These are phyloP conservation scores for Sporopachydermia lactativora DNA, from an alignment of 805 yeast genomes.

Conservation along the genomic window DNA sequence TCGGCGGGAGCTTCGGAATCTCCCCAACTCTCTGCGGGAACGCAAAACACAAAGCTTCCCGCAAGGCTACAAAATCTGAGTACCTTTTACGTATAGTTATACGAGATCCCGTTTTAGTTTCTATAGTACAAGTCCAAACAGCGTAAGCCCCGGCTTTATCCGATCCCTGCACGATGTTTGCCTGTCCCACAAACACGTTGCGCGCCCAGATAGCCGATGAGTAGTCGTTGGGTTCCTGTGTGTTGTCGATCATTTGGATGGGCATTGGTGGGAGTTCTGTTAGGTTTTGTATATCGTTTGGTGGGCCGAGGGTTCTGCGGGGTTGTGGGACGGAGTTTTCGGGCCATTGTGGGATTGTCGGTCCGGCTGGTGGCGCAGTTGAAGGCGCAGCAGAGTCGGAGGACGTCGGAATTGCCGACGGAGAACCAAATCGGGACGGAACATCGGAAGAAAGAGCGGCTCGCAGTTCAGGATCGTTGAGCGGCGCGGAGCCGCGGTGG, in stretches of 20 bases:
- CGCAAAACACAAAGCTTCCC: slow-evolving; percentile 22
- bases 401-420: no score
- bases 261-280: slow-evolving; percentile 25
- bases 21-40: slow-evolving; percentile 24
- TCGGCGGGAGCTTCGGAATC: slow-evolving; percentile 34
- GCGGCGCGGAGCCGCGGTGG: no score
- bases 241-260: slow-evolving; percentile 23
- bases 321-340: no score
- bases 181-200: slow-evolving; percentile 24
- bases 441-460: no score
- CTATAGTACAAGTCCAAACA: slow-evolving; percentile 25
- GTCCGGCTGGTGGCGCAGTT: no score
- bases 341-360: no score
- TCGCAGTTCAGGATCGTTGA: no score
- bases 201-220: slow-evolving; percentile 22
- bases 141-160: slow-evolving; percentile 26
- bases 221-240: slow-evolving; percentile 9
- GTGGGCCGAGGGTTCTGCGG: slow-evolving; percentile 7
- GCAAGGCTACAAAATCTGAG: slow-evolving; percentile 43
- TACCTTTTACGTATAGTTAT: slow-evolving; percentile 45
- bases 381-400: no score
- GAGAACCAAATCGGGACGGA: no score
- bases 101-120: slow-evolving; percentile 19
- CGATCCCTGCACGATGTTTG: slow-evolving; percentile 24
- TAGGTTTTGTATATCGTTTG: slow-evolving; percentile 11